Base-by-base conservation (phyloP, 2,329 filamentous ascomycete genomes). In the Verticillium nonalfalfae region DNA sequence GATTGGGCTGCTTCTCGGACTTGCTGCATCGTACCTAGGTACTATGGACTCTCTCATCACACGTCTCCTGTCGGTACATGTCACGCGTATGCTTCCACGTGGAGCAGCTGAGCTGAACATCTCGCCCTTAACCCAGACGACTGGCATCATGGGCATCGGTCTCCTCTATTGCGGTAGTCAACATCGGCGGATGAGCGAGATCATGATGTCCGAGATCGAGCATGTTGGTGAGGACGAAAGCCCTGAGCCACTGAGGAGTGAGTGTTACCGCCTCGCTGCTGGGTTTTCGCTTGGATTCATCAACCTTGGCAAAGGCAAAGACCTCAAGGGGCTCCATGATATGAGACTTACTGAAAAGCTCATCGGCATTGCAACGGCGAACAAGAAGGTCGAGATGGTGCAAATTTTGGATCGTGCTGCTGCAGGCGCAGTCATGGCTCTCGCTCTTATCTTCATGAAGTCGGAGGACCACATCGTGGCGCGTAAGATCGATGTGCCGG, bases 31-130 rank as follows among this genome's bases (percentile, higher is more conserved):
- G 1, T 96, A 97, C 71, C 82, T 97, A 67, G 95, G 96, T 1
- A 98, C 93, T 2, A 98, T 98, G 94, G 95, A 99, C 73, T 95
- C 91, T 1, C 82, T 97, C 34, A 94, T 98, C 63, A 98, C 95
- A 9, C 87, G 95, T 31, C 80, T 99, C 40, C 81, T 99, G 4
- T 99, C 95, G 2, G 94, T 99, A 1, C 95, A 99, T 74, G 93
- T 98, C 59, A 97, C 93, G 1, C 85, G 94, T 45, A 95, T 99
- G 90, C 80, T 99, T 7, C 95, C 95, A 10, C 85, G 89, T 13
- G 95, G 95, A 5, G 93, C 95, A 39, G 95, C 94, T 1, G 95
- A 99, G 74, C 81, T 99, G 11, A 99, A 99, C 67, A 77, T 99
- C 1, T 97, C 94, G 2, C 90, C 93, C 4, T 81, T 96, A 18